Evolutionary conservation across 2,329 filamentous ascomycete genomes (phyloP).

Genomic region (Xylariaceae sp.): DNA sequence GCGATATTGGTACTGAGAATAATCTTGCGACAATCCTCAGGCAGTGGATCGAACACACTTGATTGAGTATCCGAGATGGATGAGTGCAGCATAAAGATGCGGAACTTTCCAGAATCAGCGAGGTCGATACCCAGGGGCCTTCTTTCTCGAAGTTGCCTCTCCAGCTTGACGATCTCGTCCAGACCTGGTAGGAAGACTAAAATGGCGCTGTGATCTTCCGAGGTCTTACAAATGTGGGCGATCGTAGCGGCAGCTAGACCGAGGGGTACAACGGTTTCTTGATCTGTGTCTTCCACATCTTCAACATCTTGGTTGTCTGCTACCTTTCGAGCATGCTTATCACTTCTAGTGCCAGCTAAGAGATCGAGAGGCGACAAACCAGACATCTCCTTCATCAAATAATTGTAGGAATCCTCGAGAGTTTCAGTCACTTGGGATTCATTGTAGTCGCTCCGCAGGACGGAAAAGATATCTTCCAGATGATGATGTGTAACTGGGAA

Average conservation of each 20-base stretch:
- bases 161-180: conserved; percentile 34
- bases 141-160: conserved; percentile 12
- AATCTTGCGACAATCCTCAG: conserved; percentile 46
- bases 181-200: conserved; percentile 48
- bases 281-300: too few relatives aligned
- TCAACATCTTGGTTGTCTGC: too few relatives aligned
- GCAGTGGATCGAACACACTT: conserved; percentile 40
- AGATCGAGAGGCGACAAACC: background rate
- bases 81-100: conserved; percentile 47
- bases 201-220: conserved; percentile 39
- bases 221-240: conserved; percentile 43
- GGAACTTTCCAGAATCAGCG: conserved; percentile 36
- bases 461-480: background rate
- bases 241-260: conserved; percentile 43
- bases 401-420: background rate
- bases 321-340: background rate
- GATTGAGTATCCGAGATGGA: conserved; percentile 39
- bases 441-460: background rate
- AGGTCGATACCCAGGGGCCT: conserved; percentile 41
- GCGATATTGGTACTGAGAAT: conserved; percentile 51
- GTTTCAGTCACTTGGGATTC: background rate
- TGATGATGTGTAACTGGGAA: conserved; percentile 2
- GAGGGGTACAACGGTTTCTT: conserved; percentile 33
- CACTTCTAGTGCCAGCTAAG: background rate
- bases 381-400: background rate